Conservation (phyloP, 306 rosid species). For the Glycine tomentella region DNA sequence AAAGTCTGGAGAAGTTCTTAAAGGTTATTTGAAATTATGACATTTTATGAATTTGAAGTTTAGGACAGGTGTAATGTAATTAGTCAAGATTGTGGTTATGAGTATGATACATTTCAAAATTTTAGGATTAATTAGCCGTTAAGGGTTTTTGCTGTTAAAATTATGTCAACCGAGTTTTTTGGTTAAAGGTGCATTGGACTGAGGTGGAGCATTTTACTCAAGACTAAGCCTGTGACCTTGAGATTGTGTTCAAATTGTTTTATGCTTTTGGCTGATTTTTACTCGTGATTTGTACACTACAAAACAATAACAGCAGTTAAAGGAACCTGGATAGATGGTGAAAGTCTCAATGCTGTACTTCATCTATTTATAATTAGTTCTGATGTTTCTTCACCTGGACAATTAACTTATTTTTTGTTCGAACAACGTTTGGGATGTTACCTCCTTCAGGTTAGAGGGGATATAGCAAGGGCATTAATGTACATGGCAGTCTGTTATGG, state of each 20-base stretch:
- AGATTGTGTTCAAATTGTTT: slow-evolving; percentile 25
- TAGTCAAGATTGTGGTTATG: background rate
- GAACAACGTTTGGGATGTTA: slow-evolving; percentile 20
- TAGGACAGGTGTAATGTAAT: background rate
- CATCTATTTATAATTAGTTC: background rate
- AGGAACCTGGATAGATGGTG: slow-evolving; percentile 13
- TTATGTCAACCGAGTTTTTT: slow-evolving; percentile 1
- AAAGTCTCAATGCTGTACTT: background rate
- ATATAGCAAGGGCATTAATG: slow-evolving; percentile 80
- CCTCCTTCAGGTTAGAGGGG: slow-evolving; percentile 72
- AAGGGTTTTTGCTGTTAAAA: background rate
- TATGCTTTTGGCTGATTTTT: slow-evolving; percentile 3
- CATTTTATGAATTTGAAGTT: slow-evolving; percentile 5
- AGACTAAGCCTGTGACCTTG: background rate
- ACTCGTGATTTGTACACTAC: background rate
- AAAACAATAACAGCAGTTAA: slow-evolving; percentile 16
- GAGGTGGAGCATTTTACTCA: slow-evolving; percentile 3
- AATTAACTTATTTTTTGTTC: background rate
- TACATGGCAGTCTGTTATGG: slow-evolving; percentile 81
- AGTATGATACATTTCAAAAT: background rate
- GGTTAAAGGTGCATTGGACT: background rate
- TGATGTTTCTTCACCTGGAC: slow-evolving; percentile 6
- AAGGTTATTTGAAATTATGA: background rate
- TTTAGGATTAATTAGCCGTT: background rate
- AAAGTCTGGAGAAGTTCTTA: background rate